Conservation (phyloP, 1,284 basidiomycete species). For the Trichosporon coremiiforme region DNA sequence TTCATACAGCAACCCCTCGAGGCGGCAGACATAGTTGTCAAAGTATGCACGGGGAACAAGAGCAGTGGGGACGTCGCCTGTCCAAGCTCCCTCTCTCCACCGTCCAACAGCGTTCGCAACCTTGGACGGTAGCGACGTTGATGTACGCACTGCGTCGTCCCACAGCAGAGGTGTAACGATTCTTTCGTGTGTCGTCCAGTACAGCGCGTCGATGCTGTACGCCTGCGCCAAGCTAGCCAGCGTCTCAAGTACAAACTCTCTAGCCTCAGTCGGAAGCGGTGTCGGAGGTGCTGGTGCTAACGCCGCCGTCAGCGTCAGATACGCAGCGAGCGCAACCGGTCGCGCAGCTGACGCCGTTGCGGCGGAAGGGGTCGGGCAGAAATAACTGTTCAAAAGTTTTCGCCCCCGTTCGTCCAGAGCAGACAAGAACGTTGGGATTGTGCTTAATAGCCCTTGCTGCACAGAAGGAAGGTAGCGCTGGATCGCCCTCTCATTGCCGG, state of each 20-base stretch:
- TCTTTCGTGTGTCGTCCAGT: constrained; percentile 40
- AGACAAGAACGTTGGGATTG: constrained; percentile 67
- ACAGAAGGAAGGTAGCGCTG: constrained; percentile 41
- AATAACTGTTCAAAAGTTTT: constrained; percentile 38
- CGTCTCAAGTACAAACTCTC: constrained; percentile 50
- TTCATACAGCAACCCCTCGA: constrained; percentile 50
- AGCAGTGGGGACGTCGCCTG: constrained; percentile 32
- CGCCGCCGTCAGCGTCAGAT: constrained; percentile 38
- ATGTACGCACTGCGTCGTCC: constrained; percentile 45
- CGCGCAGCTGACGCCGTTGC: neutral
- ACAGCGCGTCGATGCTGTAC: constrained; percentile 71
- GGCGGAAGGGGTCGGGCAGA: constrained; percentile 28
- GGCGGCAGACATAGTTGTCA: constrained; percentile 59
- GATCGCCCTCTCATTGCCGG: constrained; percentile 19
- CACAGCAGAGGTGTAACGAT: constrained; percentile 35
- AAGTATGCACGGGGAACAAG: constrained; percentile 59
- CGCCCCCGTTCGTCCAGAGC: constrained; percentile 60
- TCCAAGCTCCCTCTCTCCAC: constrained; percentile 54
- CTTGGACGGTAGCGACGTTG: constrained; percentile 43
- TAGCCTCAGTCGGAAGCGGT: constrained; percentile 30
- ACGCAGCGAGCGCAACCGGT: constrained; percentile 39
- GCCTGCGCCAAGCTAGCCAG: constrained; percentile 63
- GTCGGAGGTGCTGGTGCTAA: constrained; percentile 31
- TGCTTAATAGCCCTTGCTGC: constrained; percentile 37
- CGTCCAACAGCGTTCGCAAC: constrained; percentile 51